These are phyloP conservation scores for Clarireedia monteithiana DNA, from an alignment of 2,329 filamentous ascomycete species.

Conservation along the genomic window DNA sequence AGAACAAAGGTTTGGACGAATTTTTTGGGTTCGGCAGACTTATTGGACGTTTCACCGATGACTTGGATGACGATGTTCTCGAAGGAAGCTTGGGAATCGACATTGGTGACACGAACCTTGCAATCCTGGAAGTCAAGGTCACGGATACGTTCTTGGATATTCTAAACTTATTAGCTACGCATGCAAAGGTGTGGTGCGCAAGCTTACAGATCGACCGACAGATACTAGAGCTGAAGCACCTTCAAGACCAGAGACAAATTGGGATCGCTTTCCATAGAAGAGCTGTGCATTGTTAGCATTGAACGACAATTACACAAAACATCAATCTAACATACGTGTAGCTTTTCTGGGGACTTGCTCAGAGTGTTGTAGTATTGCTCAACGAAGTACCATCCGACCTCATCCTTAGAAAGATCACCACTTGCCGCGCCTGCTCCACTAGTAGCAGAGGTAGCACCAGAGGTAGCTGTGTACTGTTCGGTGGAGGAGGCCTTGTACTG, in stretches of 20 bases:
- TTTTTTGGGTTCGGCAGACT: conserved; percentile 82
- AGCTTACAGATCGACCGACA: conserved; percentile 75
- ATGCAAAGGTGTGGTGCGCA: neutral
- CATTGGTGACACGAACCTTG: conserved; percentile 97
- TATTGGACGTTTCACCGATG: conserved; percentile 96
- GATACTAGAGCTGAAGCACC: conserved; percentile 81
- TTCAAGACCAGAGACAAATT: conserved; percentile 88
- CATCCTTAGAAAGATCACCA: conserved; percentile 64
- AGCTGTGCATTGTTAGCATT: conserved; percentile 42
- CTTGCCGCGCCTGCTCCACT: conserved; percentile 32
- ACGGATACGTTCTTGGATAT: conserved; percentile 92
- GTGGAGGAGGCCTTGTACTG: conserved; percentile 26
- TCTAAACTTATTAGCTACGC: conserved; percentile 40
- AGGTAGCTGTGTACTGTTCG: conserved; percentile 29
- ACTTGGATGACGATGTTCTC: conserved; percentile 96
- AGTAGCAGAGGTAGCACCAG: conserved; percentile 22
- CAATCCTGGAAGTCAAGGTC: conserved; percentile 90
- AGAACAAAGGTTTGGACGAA: conserved; percentile 98
- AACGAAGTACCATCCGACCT: conserved; percentile 99
- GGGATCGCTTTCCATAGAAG: conserved; percentile 94
- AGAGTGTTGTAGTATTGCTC: conserved; percentile 98
- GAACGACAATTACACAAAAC: neutral
- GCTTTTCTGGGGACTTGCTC: conserved; percentile 88
- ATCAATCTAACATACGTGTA: conserved; percentile 53
- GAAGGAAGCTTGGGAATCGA: conserved; percentile 89